Base-by-base conservation (phyloP, 1,284 basidiomycete species). In the Xerocomus minutiporus region DNA sequence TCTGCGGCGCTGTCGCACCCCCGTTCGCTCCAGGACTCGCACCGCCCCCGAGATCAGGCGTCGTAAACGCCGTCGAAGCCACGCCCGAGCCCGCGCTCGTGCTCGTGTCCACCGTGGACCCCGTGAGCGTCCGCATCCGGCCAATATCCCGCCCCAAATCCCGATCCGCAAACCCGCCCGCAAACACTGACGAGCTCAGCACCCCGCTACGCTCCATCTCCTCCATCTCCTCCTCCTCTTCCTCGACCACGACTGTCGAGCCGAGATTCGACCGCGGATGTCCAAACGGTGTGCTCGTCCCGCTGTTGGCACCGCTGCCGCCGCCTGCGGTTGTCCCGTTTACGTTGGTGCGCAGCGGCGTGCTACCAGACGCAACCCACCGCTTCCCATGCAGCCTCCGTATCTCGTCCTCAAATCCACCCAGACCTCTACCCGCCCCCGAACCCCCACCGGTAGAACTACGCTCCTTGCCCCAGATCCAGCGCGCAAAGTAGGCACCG, bases 401-500 rank as follows among this genome's bases (percentile, higher is more conserved):
- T 46, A 90, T 79, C 66, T 91, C 88, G 51, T 91, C 88, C 64
- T 91, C 89, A 59, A 86, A 91, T 26, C 80, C 81, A 23, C 78
- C 77, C 5, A 82, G 71, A 0, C 80, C 77, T 15, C 73, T 63
- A 0, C 68, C 73, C 7, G 50, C 63, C 52, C 40, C 67, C 56
- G 57, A 67, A 57, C 58, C 71, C 28, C 62, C 58, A 17, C 49
- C 36, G n/a, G 43, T 55, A 26, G 72, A 62, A 32, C 72, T 76
- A 60, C 75, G 71, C 61, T 88, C 86, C 57, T 82, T 79, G 25
- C 84, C 80, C 88, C 88, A 90, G 43, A 87, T 83, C 88, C 88
- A 91, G 11, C 89, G 75, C 20, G 87, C 88, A 47, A 87, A 71
- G 61, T 87, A 91, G 3, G 88, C 85, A 1, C 81, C 78, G 0